phyloP scores from a whole-genome alignment of 805 yeast species.

The Saturnispora bothae region DNA sequence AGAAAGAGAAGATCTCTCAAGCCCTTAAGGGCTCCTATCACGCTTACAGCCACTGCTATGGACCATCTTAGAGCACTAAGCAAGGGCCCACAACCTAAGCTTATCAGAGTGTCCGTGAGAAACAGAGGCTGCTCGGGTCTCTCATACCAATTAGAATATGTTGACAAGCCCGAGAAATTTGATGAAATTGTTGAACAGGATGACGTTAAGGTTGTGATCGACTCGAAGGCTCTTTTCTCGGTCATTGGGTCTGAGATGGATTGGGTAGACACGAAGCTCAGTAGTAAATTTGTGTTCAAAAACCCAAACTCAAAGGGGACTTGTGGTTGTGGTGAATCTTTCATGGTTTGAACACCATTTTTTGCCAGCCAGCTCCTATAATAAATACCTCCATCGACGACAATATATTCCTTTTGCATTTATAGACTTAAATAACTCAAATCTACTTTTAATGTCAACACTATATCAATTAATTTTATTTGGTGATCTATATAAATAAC shows the following conservation, averaged over 20 bases:
- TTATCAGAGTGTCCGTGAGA: constrained; percentile 86
- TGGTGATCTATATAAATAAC: not conserved
- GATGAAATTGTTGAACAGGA: constrained; percentile 91
- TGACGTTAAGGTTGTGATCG: constrained; percentile 85
- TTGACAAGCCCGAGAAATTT: constrained; percentile 82
- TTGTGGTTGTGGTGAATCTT: constrained; percentile 98
- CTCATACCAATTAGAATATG: constrained; percentile 85
- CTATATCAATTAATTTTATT: too few species aligned
- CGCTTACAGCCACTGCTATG: constrained; percentile 68
- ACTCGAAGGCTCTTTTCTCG: constrained; percentile 90
- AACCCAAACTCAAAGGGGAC: constrained; percentile 97
- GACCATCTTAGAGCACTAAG: constrained; percentile 56
- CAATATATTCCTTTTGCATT: too few species aligned
- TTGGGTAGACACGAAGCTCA: constrained; percentile 88
- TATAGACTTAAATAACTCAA: too few species aligned
- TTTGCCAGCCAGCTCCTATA: too few species aligned
- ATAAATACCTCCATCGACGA: too few species aligned
- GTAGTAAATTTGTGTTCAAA: constrained; percentile 81
- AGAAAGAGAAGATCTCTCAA: constrained; percentile 52
- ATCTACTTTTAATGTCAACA: too few species aligned
- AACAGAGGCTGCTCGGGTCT: constrained; percentile 97
- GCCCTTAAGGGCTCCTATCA: constrained; percentile 85
- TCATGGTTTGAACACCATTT: constrained; percentile 82
- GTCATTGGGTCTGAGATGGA: constrained; percentile 98
- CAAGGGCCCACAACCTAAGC: constrained; percentile 76